A percentile compares a stretch with the other conserved stretches of the same genome.
Evolutionary conservation across 345 rosid genomes (phyloP).

Genomic region (Acer campestre): DNA sequence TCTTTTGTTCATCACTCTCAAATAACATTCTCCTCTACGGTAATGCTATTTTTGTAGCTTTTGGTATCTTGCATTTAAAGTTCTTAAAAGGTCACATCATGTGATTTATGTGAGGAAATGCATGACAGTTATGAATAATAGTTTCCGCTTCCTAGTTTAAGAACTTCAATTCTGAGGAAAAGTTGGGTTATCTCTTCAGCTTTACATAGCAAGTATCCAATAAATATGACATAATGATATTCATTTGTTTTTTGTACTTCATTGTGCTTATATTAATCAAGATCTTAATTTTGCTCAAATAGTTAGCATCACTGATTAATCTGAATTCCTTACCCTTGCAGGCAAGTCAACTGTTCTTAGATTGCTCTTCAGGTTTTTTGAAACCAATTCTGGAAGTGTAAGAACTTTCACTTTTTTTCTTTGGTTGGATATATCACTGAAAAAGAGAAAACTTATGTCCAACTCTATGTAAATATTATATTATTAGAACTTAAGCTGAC

Average conservation of each 20-base stretch:
- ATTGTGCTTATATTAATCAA: slow-evolving; percentile 1
- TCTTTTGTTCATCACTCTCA: no score
- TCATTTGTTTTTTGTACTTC: background rate
- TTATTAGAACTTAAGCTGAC: background rate
- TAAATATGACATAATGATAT: background rate
- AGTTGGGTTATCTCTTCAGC: background rate
- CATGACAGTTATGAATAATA: background rate
- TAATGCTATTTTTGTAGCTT: background rate
- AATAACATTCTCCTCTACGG: background rate
- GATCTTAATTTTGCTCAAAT: slow-evolving; percentile 8
- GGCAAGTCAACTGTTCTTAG: slow-evolving; percentile 97
- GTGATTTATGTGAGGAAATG: background rate
- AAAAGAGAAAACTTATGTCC: background rate
- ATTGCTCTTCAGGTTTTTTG: slow-evolving; percentile 86
- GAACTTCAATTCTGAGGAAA: background rate
- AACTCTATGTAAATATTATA: background rate
- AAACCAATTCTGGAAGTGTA: slow-evolving; percentile 82
- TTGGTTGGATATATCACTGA: background rate
- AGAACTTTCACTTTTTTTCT: slow-evolving; percentile 31
- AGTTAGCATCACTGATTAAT: slow-evolving; percentile 26
- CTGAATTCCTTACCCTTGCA: slow-evolving; percentile 45
- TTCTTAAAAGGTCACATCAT: background rate
- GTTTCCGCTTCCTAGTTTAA: background rate
- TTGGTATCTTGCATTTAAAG: background rate
- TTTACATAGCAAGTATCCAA: background rate